These are phyloP conservation scores for Globisporangium acanthophoron DNA, from an alignment of 352 stramenopile species.

Conservation along the genomic window DNA sequence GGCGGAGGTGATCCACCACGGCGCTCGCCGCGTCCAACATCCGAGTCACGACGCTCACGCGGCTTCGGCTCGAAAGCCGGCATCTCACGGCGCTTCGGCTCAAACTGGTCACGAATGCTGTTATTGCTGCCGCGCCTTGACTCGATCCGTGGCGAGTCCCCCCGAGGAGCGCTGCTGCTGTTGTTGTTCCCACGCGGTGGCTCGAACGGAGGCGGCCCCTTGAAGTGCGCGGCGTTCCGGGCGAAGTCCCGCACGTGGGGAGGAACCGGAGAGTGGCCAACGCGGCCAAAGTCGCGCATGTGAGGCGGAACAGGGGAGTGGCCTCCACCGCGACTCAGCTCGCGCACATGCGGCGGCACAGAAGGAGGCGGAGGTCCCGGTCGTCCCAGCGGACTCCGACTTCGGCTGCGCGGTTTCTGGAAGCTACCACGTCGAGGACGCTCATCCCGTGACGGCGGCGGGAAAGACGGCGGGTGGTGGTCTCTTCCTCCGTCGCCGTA, in stretches of 20 bases:
- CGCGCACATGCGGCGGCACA: conserved; percentile 1
- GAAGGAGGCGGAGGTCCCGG: neutral
- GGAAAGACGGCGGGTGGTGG: conserved; percentile 5
- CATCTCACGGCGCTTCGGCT: neutral
- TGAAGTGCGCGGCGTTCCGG: neutral
- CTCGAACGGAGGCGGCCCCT: conserved; percentile 1
- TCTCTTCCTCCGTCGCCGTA: conserved; percentile 25
- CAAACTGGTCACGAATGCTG: neutral
- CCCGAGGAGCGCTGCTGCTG: neutral
- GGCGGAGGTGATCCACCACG: conserved; percentile 20
- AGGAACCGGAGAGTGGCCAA: neutral
- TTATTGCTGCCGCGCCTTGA: neutral
- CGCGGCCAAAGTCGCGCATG: conserved; percentile 4
- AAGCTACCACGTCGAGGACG: conserved; percentile 3
- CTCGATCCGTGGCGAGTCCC: conserved; percentile 1
- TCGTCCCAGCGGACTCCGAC: conserved; percentile 4
- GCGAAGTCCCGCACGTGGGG: neutral
- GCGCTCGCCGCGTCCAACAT: conserved; percentile 4
- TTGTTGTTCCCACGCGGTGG: neutral
- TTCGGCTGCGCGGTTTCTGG: conserved; percentile 11
- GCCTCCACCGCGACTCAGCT: neutral
- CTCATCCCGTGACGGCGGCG: conserved; percentile 3
- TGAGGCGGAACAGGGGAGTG: neutral
- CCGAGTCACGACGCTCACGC: conserved; percentile 7
- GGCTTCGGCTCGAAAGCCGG: conserved; percentile 1